Evolutionary conservation across 768 basidiomycete genomes (phyloP), one percentile per base, ranked within the genome.

Genomic region (Scleroderma bovista): DNA sequence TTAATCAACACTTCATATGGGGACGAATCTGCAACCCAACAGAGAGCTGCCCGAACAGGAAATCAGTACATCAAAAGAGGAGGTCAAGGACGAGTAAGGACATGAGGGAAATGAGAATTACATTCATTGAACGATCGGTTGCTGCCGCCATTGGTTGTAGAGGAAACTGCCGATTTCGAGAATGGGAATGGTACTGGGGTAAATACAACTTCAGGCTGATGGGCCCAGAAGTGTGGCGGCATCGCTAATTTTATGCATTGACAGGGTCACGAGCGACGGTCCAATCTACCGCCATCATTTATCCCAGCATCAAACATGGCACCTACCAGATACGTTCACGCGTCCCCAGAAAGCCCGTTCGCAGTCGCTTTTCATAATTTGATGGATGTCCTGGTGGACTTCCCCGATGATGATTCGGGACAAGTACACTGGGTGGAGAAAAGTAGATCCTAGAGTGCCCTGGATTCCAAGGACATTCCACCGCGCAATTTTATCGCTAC

Each of bases 401-500:
- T 86, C 90, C 2, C 93, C 90, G 3, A 98, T 72, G 47, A 93
- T 69, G 16, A 97, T 67, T 22, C 64, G 60, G 38, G 70, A 65
- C 19, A 94, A 66, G 60, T 91, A 91, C 7, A 94, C 49, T 0
- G 88, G 88, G 3, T 56, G 58, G 36, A 81, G 68, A 53, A 78
- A 72, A 15, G 52, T 68, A 6, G 83, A 75, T 2, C 79, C 78
- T 43, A 96, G 70, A 2, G 88, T 85, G 3, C 95, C 94, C 60
- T 95, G 92, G 22, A 95, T 73, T 0, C 94, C 94, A 3, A 92
- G 71, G 0, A 86, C 78, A 48, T 76, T 81, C 93, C 93, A 98
- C 5, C 78, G 69, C 0, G 92, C 91, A 37, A 98, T 85, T 68
- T 98, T 98, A 64, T 98, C 94, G 56, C 88, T 91, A 68, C 94